Percentiles rank a stretch among this genome's conserved stretches.
phyloP scores from a whole-genome alignment of 371 early-diverging fungal species.

The Mucor racemosus region DNA sequence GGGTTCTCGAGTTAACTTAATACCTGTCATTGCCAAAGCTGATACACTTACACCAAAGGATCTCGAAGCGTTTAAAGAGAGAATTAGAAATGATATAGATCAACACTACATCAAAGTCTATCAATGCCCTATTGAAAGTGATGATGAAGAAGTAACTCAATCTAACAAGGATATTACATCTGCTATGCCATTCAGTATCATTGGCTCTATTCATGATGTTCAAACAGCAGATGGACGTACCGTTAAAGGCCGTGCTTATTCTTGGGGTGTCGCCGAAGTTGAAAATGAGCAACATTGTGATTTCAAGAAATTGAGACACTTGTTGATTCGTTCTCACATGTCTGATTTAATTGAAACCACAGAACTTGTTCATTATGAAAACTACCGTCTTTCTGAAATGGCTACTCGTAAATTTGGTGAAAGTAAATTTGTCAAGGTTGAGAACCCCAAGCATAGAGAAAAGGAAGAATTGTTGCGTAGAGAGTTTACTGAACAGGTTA shows the following conservation, averaged over 20 bases:
- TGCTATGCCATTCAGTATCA: conserved; percentile 95
- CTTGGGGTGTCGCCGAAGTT: conserved; percentile 94
- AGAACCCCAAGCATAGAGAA: conserved; percentile 88
- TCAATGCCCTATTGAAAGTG: conserved; percentile 80
- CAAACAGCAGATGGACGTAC: conserved; percentile 72
- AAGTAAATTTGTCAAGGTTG: conserved; percentile 61
- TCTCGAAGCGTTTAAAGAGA: conserved; percentile 77
- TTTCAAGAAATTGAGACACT: conserved; percentile 89
- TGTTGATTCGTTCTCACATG: conserved; percentile 94
- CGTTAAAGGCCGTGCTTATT: conserved; percentile 88
- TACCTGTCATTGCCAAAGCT: conserved; percentile 80
- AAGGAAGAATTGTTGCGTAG: conserved; percentile 92
- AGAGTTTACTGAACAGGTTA: conserved; percentile 92
- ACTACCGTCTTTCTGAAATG: conserved; percentile 82
- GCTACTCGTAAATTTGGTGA: conserved; percentile 82
- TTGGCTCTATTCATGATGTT: conserved; percentile 88
- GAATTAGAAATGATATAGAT: conserved; percentile 73
- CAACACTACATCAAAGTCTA: conserved; percentile 79
- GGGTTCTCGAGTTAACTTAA: conserved; percentile 84
- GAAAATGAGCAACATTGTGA: conserved; percentile 92
- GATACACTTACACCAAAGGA: conserved; percentile 80
- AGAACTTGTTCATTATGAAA: conserved; percentile 91
- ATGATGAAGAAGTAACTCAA: conserved; percentile 77
- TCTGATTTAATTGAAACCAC: conserved; percentile 88
- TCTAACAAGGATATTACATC: conserved; percentile 81